phyloP scores from a whole-genome alignment of 768 basidiomycete species.

The Tephrocybe sp. region DNA sequence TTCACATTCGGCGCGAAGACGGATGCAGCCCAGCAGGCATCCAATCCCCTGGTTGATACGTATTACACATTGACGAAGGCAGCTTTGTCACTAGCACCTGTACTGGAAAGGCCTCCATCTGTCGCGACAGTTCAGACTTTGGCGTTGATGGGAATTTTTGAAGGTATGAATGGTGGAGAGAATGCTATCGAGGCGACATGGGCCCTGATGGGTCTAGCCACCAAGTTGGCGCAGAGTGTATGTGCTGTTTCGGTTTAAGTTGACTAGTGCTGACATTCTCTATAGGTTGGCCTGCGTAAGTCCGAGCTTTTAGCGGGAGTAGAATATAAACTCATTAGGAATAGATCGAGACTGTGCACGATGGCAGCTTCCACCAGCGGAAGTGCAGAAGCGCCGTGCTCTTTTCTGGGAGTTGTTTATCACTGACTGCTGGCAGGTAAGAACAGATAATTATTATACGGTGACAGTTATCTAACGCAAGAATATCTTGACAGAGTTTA shows the following conservation, averaged over 20 bases:
- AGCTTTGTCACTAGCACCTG: slow-evolving; percentile 62
- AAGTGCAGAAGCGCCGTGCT: slow-evolving; percentile 68
- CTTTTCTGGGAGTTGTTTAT: slow-evolving; percentile 76
- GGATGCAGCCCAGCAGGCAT: slow-evolving; percentile 51
- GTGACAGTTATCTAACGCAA: too few species aligned
- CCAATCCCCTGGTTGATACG: slow-evolving; percentile 49
- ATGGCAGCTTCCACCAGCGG: slow-evolving; percentile 57
- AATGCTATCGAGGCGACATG: slow-evolving; percentile 70
- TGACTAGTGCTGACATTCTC: slow-evolving; percentile 1
- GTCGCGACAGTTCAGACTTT: slow-evolving; percentile 68
- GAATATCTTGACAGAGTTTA: slow-evolving; percentile 43
- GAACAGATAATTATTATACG: too few species aligned
- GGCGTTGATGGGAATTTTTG: slow-evolving; percentile 66
- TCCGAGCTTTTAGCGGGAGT: slow-evolving; percentile 14
- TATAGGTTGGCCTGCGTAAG: slow-evolving; percentile 67
- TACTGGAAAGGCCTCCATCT: slow-evolving; percentile 68
- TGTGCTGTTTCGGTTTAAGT: slow-evolving; percentile 24
- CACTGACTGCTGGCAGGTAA: slow-evolving; percentile 72
- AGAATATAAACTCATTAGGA: not conserved
- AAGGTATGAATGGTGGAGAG: slow-evolving; percentile 64
- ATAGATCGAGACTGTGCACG: slow-evolving; percentile 71
- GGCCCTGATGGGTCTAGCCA: slow-evolving; percentile 62
- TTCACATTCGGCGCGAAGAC: slow-evolving; percentile 63
- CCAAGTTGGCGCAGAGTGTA: slow-evolving; percentile 68
- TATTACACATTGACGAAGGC: slow-evolving; percentile 63